A percentile compares a stretch with the other conserved stretches of the same genome.
Evolutionary conservation across 768 basidiomycete species (phyloP).

Genomic region (Termitomyces sp.): DNA sequence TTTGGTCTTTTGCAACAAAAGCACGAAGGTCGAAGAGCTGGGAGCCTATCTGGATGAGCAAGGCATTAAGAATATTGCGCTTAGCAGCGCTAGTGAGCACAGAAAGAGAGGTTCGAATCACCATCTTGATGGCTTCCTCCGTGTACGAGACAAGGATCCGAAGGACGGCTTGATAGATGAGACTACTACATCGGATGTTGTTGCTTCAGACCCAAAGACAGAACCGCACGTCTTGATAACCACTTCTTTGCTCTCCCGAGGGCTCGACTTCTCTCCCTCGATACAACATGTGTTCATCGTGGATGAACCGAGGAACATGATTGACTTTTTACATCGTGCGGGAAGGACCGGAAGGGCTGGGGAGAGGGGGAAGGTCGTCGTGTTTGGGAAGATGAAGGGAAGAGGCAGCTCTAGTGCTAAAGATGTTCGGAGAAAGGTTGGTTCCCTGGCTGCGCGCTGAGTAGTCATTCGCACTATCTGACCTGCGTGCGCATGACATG

Average conservation of each 20-base stretch:
- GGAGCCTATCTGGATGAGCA: conserved; percentile 51
- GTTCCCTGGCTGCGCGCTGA: conserved; percentile 25
- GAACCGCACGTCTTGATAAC: conserved; percentile 74
- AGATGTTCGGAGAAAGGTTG: conserved; percentile 46
- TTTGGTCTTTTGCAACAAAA: conserved; percentile 81
- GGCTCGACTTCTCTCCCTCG: conserved; percentile 77
- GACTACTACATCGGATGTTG: not conserved
- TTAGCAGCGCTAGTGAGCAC: conserved; percentile 56
- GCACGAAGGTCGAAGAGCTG: conserved; percentile 59
- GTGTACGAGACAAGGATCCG: conserved; percentile 13
- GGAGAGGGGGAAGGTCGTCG: conserved; percentile 59
- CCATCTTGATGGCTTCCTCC: conserved; percentile 73
- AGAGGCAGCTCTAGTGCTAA: conserved; percentile 49
- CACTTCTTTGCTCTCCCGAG: conserved; percentile 86
- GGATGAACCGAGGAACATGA: conserved; percentile 83
- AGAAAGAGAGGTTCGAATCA: conserved; percentile 67
- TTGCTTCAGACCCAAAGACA: conserved; percentile 24
- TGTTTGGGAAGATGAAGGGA: conserved; percentile 69
- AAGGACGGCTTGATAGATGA: not conserved
- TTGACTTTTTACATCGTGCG: conserved; percentile 90
- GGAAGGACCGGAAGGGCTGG: conserved; percentile 80
- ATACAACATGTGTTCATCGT: conserved; percentile 83
- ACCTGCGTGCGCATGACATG: not conserved
- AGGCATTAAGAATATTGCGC: conserved; percentile 56
- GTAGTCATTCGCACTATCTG: not conserved